These are phyloP conservation scores for Stylosanthes scabra DNA, from an alignment of 331 rosid genomes.

Conservation along the genomic window DNA sequence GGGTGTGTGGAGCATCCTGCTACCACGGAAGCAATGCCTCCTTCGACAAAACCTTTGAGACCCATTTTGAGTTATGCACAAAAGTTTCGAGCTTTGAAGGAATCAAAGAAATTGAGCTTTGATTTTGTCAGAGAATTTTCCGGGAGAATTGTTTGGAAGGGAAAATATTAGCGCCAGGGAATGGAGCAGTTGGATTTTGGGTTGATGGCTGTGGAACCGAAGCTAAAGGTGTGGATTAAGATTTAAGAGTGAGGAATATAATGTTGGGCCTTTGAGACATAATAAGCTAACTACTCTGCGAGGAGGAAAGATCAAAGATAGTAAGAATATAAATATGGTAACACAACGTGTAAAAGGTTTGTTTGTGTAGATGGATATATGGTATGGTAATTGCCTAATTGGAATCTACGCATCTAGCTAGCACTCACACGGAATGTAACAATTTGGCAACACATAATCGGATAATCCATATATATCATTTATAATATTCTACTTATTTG, in stretches of 20 bases:
- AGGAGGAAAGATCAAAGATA: neutral
- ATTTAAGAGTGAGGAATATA: constrained; percentile 61
- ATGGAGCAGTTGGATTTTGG: constrained; percentile 43
- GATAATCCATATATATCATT: neutral
- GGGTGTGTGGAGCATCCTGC: constrained; percentile 86
- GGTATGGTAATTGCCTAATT: neutral
- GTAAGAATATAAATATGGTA: neutral
- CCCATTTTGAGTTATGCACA: constrained; percentile 51
- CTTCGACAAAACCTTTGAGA: constrained; percentile 76
- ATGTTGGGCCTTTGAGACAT: constrained; percentile 46
- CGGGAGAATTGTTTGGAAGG: neutral
- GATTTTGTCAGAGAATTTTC: constrained; percentile 35
- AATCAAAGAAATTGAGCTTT: neutral
- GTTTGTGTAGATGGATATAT: constrained; percentile 21
- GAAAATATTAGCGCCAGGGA: neutral
- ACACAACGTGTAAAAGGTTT: too few relatives aligned
- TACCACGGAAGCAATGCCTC: constrained; percentile 80
- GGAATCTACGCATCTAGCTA: neutral
- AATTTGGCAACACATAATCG: neutral
- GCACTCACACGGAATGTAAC: neutral
- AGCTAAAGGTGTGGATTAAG: constrained; percentile 52
- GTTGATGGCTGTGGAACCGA: constrained; percentile 61
- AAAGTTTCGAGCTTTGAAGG: constrained; percentile 3
- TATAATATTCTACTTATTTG: neutral
- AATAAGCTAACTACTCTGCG: constrained; percentile 56